These are phyloP conservation scores for Ulvella scutata DNA, from an alignment of 139 green algal species.

Conservation along the genomic window DNA sequence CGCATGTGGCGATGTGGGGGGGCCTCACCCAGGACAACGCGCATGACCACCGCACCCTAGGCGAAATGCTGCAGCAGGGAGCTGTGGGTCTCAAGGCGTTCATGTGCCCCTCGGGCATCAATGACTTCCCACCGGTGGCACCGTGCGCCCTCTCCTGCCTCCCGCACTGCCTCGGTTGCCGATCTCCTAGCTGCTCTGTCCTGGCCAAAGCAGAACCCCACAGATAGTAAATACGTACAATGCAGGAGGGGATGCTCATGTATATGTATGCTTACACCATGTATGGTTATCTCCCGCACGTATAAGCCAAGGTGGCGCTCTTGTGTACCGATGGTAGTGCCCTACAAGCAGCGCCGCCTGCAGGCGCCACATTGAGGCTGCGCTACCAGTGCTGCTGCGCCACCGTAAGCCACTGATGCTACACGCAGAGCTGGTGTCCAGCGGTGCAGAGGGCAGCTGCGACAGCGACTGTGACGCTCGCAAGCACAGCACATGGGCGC, in stretches of 20 bases:
- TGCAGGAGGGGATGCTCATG: too few relatives aligned
- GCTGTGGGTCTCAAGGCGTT: slow-evolving; percentile 90
- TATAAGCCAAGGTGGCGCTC: too few relatives aligned
- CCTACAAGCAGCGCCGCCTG: too few relatives aligned
- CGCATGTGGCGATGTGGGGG: slow-evolving; percentile 79
- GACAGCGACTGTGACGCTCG: slow-evolving; percentile 22
- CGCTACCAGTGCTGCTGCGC: slow-evolving; percentile 46
- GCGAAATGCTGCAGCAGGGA: slow-evolving; percentile 41
- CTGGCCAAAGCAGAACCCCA: too few relatives aligned
- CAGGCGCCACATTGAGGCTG: slow-evolving; percentile 33
- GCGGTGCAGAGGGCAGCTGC: not conserved
- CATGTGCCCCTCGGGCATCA: slow-evolving; percentile 74
- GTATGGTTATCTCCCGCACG: too few relatives aligned
- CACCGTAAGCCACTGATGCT: slow-evolving; percentile 50
- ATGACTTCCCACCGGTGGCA: slow-evolving; percentile 66
- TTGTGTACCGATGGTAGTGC: too few relatives aligned
- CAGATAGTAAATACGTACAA: too few relatives aligned
- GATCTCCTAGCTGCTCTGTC: too few relatives aligned
- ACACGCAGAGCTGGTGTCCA: slow-evolving; percentile 57
- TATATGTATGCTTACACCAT: too few relatives aligned
- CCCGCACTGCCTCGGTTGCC: too few relatives aligned
- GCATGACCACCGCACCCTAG: slow-evolving; percentile 27
- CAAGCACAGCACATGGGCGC: slow-evolving; percentile 57
- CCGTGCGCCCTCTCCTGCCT: too few relatives aligned
- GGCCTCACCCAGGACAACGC: slow-evolving; percentile 83